Evolutionary conservation across 257 asterid genomes (phyloP).

Genomic region (Petunia secreta): DNA sequence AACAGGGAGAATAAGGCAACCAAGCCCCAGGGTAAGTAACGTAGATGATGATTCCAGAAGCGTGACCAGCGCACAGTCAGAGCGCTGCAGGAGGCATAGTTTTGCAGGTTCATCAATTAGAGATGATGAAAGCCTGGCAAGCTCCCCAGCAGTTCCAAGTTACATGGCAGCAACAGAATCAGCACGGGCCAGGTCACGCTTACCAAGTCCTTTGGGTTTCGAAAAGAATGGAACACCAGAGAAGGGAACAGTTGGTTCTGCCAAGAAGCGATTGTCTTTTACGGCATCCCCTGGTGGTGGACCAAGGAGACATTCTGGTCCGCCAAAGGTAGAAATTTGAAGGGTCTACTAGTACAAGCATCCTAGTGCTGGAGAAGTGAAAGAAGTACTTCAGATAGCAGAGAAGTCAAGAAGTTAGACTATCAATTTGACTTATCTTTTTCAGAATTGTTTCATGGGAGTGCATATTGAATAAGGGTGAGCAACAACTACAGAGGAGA

Average conservation of each 20-base stretch:
- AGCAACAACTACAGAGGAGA: neutral
- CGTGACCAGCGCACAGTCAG: slow-evolving; percentile 58
- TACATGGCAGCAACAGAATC: slow-evolving; percentile 76
- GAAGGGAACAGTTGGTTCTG: slow-evolving; percentile 39
- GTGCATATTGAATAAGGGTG: slow-evolving; percentile 24
- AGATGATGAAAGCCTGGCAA: slow-evolving; percentile 79
- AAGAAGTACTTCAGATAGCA: neutral
- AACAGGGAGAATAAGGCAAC: slow-evolving; percentile 40
- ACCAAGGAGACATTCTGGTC: slow-evolving; percentile 47
- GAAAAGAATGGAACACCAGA: slow-evolving; percentile 51
- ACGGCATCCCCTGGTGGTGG: slow-evolving; percentile 50
- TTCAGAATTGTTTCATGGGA: neutral
- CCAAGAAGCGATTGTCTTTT: slow-evolving; percentile 62
- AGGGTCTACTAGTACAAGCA: neutral
- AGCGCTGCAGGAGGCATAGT: slow-evolving; percentile 65
- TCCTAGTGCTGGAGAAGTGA: slow-evolving; percentile 7
- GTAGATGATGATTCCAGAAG: slow-evolving; percentile 73
- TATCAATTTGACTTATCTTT: neutral
- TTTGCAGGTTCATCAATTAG: slow-evolving; percentile 64
- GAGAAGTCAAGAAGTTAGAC: slow-evolving; percentile 10
- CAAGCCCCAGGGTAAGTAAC: slow-evolving; percentile 45
- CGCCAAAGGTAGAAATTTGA: slow-evolving; percentile 36
- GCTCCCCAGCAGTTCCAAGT: slow-evolving; percentile 64
- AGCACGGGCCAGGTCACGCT: slow-evolving; percentile 59
- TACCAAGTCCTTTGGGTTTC: slow-evolving; percentile 52